Percentiles rank a stretch among this genome's conserved stretches.
Evolutionary conservation across 345 rosid species (phyloP).

Genomic region (Acer saccharum): DNA sequence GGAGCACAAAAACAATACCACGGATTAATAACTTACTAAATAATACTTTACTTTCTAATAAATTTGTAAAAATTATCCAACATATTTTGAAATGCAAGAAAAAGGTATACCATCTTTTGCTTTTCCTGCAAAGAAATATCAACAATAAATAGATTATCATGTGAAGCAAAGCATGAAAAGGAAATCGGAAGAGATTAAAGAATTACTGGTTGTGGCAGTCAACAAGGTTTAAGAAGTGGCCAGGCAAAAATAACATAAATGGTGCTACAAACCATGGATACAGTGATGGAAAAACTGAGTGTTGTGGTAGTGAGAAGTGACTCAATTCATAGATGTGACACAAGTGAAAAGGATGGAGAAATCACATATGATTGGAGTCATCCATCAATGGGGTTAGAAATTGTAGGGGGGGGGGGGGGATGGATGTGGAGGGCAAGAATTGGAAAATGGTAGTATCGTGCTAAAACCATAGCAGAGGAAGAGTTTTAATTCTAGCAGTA

Average conservation of each 20-base stretch:
- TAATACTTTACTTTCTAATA: background rate
- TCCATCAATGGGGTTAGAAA: background rate
- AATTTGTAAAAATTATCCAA: background rate
- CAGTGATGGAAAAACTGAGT: background rate
- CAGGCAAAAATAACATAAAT: background rate
- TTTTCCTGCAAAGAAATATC: background rate
- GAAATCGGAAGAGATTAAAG: background rate
- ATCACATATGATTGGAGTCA: background rate
- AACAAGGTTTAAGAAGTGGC: background rate
- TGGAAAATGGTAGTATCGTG: no score
- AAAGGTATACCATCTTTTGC: background rate
- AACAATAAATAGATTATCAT: background rate
- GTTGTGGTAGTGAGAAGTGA: background rate
- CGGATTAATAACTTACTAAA: background rate
- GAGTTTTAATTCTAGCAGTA: background rate
- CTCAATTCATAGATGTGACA: background rate
- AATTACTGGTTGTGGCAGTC: background rate
- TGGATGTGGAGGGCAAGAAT: background rate
- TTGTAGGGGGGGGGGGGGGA: background rate
- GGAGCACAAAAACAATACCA: background rate
- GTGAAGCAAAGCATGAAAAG: background rate
- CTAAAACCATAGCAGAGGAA: no score
- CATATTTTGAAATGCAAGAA: background rate
- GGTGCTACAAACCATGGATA: background rate
- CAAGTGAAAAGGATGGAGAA: background rate